Base-by-base conservation (phyloP, 208 protist genomes). In the Leishmania amazonensis region DNA sequence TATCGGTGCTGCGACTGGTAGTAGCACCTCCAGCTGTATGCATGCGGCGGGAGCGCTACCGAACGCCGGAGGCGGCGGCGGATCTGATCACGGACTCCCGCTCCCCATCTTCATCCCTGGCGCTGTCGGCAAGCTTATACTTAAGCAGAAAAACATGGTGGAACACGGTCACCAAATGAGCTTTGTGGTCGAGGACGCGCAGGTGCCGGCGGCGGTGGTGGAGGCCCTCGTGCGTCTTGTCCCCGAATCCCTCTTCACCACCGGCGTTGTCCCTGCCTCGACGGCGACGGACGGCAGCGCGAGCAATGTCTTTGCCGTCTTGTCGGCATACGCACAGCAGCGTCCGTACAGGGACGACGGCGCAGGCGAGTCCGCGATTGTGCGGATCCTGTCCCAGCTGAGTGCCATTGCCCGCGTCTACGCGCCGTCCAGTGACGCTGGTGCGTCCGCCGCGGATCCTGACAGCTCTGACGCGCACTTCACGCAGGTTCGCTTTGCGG, bases 111-210 rank as follows among this genome's bases (percentile, higher is more conserved):
- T 88, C 17, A 42, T 87, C 21, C 65, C 81, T 47, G 75, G 67
- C 19, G 60, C 84, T 51, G 62, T 73, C 53, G 87, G 87, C 17
- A 90, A 89, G 80, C 84, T 94, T 24, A 85, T 88, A 31, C 80
- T 95, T 51, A 97, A 97, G 81, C 81, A 91, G 54, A 82, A 85
- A 53, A 95, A 92, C 79, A 93, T 73, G 21, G 88, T 97, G 5
- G 86, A 93, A 70, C n/a, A 81, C 8, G 94, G 94, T 0, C 80
- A 91, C n/a, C 94, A 97, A 78, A 80, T 95, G 83, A 91, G 74
- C 75, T 92, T 90, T 71, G 76, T 89, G 17, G 42, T 85, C 8
- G 85, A 95, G 78, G 85, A 90, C 45, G 77, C 83, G 19, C 70
- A 89, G 31, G 80, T 96, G 53, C 89, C 85, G 24, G 31, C 86